A percentile compares a stretch with the other conserved stretches of the same genome.
Conservation (phyloP, 257 asterid species). For the Penstemon davidsonii region DNA sequence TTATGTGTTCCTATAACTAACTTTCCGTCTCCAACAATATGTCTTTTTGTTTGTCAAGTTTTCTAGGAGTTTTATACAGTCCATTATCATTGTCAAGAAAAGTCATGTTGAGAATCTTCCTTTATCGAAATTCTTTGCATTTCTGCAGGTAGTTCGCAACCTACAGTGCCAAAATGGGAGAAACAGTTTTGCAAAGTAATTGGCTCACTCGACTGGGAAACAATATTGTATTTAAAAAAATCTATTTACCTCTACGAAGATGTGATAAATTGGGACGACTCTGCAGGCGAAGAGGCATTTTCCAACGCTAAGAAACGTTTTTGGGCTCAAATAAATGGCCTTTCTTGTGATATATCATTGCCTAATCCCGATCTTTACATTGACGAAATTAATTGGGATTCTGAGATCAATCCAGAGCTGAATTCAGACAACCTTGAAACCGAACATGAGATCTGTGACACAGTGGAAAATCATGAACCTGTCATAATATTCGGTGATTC, state of each 20-base stretch:
- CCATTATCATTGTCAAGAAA: neutral
- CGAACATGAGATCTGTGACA: conserved; percentile 17
- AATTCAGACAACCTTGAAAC: conserved; percentile 39
- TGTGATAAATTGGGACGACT: conserved; percentile 69
- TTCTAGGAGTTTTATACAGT: neutral
- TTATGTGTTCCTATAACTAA: no score
- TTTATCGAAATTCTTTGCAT: no score
- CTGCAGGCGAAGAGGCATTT: conserved; percentile 76
- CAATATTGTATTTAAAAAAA: conserved; percentile 53
- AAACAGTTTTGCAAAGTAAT: conserved; percentile 63
- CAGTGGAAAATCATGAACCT: conserved; percentile 39
- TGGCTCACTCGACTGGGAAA: conserved; percentile 69
- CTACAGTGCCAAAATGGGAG: conserved; percentile 72
- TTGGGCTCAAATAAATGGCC: conserved; percentile 58
- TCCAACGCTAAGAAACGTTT: conserved; percentile 61
- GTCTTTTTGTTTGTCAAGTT: neutral
- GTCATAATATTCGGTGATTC: conserved; percentile 66
- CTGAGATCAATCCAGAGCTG: conserved; percentile 33
- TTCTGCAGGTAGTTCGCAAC: conserved; percentile 58
- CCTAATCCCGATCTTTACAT: conserved; percentile 68
- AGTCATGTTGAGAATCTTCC: no score
- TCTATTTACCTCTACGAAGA: conserved; percentile 51
- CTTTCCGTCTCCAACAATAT: no score
- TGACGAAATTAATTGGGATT: conserved; percentile 67
- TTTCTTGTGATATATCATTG: conserved; percentile 42